A percentile compares a stretch with the other conserved stretches of the same genome.
Evolutionary conservation across 2,329 filamentous ascomycete species (phyloP).

Genomic region (Trichophyton benhamiae): DNA sequence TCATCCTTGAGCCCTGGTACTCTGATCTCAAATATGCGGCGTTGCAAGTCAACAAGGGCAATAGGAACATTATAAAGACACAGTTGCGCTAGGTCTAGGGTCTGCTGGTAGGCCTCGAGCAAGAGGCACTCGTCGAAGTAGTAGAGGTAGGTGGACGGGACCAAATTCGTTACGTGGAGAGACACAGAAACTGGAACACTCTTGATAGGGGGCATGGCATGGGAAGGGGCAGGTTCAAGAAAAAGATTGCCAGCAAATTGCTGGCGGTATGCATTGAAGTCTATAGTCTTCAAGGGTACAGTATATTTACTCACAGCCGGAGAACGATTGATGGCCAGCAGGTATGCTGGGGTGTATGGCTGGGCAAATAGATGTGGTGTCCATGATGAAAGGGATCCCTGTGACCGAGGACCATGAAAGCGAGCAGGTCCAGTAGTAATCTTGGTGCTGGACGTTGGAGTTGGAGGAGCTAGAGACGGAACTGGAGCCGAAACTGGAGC

Average conservation of each 20-base stretch:
- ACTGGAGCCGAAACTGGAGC: background rate
- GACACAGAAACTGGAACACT: conserved; percentile 8
- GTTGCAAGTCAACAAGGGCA: conserved; percentile 4
- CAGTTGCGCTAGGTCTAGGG: conserved; percentile 12
- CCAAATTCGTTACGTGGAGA: conserved; percentile 8
- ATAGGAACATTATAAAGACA: conserved; percentile 15
- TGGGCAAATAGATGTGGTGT: conserved; percentile 17
- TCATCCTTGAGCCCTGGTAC: conserved; percentile 19
- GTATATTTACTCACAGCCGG: conserved; percentile 13
- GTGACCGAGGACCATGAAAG: background rate
- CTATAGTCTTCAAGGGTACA: conserved; percentile 13
- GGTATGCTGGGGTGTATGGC: conserved; percentile 17
- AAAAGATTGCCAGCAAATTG: conserved; percentile 15
- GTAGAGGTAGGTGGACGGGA: conserved; percentile 12
- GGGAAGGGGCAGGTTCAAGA: conserved; percentile 10
- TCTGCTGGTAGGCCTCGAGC: conserved; percentile 16
- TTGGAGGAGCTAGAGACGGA: no score
- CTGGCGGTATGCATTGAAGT: conserved; percentile 15
- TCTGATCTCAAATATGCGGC: conserved; percentile 16
- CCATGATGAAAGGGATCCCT: conserved; percentile 5
- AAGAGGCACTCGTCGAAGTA: conserved; percentile 19
- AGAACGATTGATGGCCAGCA: conserved; percentile 19
- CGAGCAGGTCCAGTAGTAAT: background rate
- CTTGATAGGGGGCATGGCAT: conserved; percentile 11
- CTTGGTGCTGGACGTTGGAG: background rate